phyloP scores from a whole-genome alignment of 352 stramenopile genomes.

The Globisporangium irregulare region DNA sequence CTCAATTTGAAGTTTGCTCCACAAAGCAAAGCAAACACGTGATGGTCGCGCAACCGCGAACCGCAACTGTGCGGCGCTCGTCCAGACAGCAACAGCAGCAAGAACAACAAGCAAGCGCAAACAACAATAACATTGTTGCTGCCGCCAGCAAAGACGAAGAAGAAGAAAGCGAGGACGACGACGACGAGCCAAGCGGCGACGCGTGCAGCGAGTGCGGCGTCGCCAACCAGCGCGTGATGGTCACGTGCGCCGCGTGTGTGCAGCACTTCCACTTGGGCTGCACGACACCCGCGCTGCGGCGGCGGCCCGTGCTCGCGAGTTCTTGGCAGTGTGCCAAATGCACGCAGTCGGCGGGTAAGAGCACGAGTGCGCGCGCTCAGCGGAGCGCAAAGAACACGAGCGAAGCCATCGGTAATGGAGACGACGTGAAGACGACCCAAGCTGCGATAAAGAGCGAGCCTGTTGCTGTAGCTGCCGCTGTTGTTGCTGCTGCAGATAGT shows the following conservation, averaged over 20 bases:
- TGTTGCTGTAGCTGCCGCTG: no score
- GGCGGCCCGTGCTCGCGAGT: slow-evolving; percentile 32
- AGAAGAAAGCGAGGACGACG: slow-evolving; percentile 5
- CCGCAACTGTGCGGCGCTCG: slow-evolving; percentile 8
- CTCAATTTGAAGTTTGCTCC: slow-evolving; percentile 15
- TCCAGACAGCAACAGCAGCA: background rate
- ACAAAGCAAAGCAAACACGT: background rate
- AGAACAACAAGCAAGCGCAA: background rate
- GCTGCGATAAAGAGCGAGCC: background rate
- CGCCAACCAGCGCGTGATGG: slow-evolving; percentile 37
- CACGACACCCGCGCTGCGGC: slow-evolving; percentile 45
- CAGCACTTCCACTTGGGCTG: slow-evolving; percentile 55
- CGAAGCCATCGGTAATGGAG: background rate
- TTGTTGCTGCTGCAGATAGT: background rate
- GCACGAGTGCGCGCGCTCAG: background rate
- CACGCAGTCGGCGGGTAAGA: background rate
- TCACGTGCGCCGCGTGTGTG: slow-evolving; percentile 41
- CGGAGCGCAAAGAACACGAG: slow-evolving; percentile 8
- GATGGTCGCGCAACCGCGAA: background rate
- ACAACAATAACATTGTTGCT: slow-evolving; percentile 9
- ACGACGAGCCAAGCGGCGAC: slow-evolving; percentile 11
- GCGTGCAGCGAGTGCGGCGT: slow-evolving; percentile 39
- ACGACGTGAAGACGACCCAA: background rate
- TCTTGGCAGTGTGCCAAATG: slow-evolving; percentile 47
- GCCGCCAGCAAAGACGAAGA: slow-evolving; percentile 4